Conservation (phyloP, 140 eudicot genomes). For the Senecio squalidus region DNA sequence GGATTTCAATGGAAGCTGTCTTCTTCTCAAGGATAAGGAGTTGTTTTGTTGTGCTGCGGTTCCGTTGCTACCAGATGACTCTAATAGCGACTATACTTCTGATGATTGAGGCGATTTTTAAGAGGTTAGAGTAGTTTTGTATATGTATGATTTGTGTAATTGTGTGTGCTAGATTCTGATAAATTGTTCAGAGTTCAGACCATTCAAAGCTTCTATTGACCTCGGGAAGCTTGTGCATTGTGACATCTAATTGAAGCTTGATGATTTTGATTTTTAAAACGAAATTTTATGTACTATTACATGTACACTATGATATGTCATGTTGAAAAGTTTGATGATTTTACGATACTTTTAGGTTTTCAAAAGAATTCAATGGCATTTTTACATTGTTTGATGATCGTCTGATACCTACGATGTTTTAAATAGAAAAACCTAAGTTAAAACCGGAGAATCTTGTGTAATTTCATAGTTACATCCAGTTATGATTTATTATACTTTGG, state of each 20-base stretch:
- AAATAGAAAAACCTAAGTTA: no score
- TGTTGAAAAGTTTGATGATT: slow-evolving; percentile 12
- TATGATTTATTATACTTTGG: not conserved
- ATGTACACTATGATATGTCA: slow-evolving; percentile 10
- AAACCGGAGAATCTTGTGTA: not conserved
- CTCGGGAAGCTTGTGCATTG: no score
- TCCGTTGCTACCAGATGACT: slow-evolving; percentile 68
- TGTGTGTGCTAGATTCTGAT: slow-evolving; percentile 4
- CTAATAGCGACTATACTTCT: slow-evolving; percentile 77
- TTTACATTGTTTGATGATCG: not conserved
- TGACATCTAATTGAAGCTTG: no score
- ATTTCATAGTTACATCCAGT: not conserved
- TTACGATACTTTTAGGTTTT: not conserved
- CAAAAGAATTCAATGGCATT: no score
- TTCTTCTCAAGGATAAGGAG: slow-evolving; percentile 84
- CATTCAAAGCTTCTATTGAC: no score
- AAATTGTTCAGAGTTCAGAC: no score
- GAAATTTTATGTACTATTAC: not conserved
- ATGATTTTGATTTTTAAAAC: no score
- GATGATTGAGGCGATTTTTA: slow-evolving; percentile 51
- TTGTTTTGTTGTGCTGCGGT: slow-evolving; percentile 80
- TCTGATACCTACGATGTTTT: not conserved
- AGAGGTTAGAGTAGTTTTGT: slow-evolving; percentile 22
- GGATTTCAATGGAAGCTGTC: slow-evolving; percentile 80
- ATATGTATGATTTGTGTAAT: slow-evolving; percentile 23